Conservation (phyloP, 331 rosid species). For the Malus hybrid region DNA sequence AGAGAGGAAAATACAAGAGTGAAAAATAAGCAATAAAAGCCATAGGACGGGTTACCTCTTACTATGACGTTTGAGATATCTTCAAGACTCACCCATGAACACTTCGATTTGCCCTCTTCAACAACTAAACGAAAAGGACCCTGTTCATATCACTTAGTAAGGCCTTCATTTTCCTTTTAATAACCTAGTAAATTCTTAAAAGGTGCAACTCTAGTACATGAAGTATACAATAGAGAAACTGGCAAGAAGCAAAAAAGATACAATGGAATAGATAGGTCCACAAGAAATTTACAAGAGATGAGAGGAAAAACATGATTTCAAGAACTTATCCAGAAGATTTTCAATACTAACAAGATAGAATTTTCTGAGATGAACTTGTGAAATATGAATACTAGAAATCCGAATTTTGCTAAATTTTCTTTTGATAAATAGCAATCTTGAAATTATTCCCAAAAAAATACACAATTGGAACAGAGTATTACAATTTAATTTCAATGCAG, state of each 20-base stretch:
- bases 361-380: not conserved
- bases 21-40: not conserved
- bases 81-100: slow-evolving; percentile 97
- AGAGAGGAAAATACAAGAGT: not conserved
- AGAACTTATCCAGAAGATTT: not conserved
- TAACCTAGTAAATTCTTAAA: not conserved
- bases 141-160: slow-evolving; percentile 30
- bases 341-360: not conserved
- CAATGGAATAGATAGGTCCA: not conserved
- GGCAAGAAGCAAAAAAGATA: not conserved
- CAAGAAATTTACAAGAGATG: not conserved
- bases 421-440: not conserved
- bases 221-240: not conserved
- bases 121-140: slow-evolving; percentile 96
- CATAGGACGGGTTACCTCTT: slow-evolving; percentile 47
- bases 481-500: not conserved
- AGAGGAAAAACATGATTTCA: not conserved
- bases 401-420: not conserved
- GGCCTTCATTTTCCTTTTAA: not conserved
- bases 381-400: not conserved
- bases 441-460: not conserved
- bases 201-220: not conserved
- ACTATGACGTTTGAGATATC: slow-evolving; percentile 74
- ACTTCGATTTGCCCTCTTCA: slow-evolving; percentile 95
- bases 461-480: not conserved